phyloP scores from a whole-genome alignment of 2,329 filamentous ascomycete species.

The Drechslerella dactyloides region DNA sequence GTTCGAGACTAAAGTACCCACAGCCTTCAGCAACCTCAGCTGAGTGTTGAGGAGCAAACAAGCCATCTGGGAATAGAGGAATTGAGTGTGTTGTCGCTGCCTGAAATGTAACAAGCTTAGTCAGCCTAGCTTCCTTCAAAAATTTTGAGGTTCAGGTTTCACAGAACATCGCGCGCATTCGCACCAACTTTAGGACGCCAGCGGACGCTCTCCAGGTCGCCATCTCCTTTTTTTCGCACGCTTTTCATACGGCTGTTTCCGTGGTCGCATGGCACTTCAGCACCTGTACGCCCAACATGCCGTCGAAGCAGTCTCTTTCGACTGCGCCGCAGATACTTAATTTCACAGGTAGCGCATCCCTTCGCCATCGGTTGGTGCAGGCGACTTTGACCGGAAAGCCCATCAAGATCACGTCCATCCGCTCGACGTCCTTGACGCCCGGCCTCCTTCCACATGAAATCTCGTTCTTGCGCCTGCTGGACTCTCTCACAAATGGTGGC shows the following conservation, averaged over 20 bases:
- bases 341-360: constrained; percentile 82
- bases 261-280: constrained; percentile 5
- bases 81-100: background rate
- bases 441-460: constrained; percentile 92
- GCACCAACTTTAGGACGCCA: no score
- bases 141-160: constrained; percentile 23
- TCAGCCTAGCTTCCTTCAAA: constrained; percentile 19
- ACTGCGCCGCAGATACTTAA: constrained; percentile 66
- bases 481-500: constrained; percentile 92
- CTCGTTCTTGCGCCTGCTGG: constrained; percentile 91
- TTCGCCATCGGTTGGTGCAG: constrained; percentile 83
- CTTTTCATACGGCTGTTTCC: background rate
- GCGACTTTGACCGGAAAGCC: constrained; percentile 89
- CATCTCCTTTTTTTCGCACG: no score
- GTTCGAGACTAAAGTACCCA: no score
- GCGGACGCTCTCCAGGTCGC: no score
- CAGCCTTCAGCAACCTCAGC: no score
- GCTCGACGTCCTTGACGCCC: constrained; percentile 82
- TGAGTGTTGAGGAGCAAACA: background rate
- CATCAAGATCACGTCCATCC: constrained; percentile 91
- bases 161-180: no score
- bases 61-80: no score
- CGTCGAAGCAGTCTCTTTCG: constrained; percentile 29
- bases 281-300: constrained; percentile 2
- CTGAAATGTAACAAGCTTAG: constrained; percentile 35